Conservation (phyloP, 352 stramenopile genomes). For the Phytopythium boreale region DNA sequence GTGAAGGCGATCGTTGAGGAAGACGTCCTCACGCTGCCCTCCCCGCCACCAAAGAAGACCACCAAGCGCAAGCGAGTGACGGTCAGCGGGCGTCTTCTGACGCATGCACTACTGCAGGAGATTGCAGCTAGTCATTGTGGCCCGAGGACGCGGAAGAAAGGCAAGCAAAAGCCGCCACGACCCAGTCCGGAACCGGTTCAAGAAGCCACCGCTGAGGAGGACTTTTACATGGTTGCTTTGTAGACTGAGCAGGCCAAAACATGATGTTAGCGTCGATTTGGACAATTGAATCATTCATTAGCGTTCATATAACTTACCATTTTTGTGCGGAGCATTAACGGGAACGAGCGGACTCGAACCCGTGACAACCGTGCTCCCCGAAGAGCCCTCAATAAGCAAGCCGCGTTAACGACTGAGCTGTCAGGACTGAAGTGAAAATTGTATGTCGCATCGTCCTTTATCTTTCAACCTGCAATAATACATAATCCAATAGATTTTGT, state of each 20-base stretch:
- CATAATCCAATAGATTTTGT: no score
- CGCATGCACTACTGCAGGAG: not conserved
- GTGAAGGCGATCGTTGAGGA: not conserved
- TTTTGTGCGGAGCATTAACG: not conserved
- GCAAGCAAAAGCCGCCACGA: not conserved
- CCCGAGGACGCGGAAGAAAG: not conserved
- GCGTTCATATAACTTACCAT: not conserved
- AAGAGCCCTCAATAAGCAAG: no score
- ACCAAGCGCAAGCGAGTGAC: not conserved
- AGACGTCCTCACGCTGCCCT: not conserved
- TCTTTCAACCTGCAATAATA: no score
- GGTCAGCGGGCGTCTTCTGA: not conserved
- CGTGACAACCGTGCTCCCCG: no score
- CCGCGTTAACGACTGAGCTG: no score
- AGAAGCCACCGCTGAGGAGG: not conserved
- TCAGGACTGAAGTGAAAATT: no score
- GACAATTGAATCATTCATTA: not conserved
- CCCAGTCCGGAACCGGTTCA: not conserved
- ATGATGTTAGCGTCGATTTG: not conserved
- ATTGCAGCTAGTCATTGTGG: no score
- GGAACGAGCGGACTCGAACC: no score
- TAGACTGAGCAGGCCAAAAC: not conserved
- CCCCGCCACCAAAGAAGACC: not conserved
- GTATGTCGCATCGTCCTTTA: no score
- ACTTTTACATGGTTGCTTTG: not conserved